Evolutionary conservation across 257 asterid genomes (phyloP).

Genomic region (Solanum appendiculatum): DNA sequence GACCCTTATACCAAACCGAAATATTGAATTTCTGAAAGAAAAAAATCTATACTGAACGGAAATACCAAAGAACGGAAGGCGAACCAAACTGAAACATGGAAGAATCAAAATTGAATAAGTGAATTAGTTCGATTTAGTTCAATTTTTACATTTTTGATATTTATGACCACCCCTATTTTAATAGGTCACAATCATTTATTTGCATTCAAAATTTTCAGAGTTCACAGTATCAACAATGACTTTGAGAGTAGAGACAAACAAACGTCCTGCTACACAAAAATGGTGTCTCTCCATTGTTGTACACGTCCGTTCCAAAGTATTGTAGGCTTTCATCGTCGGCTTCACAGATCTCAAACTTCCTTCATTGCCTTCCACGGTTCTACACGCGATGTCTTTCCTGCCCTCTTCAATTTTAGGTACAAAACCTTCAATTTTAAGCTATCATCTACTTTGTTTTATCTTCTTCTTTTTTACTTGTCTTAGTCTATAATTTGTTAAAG

Average conservation of each 20-base stretch:
- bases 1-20: no score
- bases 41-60: no score
- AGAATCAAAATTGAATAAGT: neutral
- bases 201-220: neutral
- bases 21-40: no score
- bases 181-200: neutral
- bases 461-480: neutral
- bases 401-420: constrained; percentile 6
- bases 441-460: neutral
- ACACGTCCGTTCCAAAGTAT: neutral
- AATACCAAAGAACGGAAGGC: no score
- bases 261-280: neutral
- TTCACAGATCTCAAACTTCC: neutral
- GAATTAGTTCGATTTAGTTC: no score
- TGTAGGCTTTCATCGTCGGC: constrained; percentile 3
- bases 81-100: neutral
- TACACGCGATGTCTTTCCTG: neutral
- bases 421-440: neutral
- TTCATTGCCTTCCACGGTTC: neutral
- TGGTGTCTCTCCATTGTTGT: neutral
- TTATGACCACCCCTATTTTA: neutral
- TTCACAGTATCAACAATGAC: neutral
- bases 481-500: neutral
- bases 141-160: no score
- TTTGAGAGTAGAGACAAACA: neutral